Conservation (phyloP, 2,329 filamentous ascomycete species). For the Penicillium sclerotiorum region DNA sequence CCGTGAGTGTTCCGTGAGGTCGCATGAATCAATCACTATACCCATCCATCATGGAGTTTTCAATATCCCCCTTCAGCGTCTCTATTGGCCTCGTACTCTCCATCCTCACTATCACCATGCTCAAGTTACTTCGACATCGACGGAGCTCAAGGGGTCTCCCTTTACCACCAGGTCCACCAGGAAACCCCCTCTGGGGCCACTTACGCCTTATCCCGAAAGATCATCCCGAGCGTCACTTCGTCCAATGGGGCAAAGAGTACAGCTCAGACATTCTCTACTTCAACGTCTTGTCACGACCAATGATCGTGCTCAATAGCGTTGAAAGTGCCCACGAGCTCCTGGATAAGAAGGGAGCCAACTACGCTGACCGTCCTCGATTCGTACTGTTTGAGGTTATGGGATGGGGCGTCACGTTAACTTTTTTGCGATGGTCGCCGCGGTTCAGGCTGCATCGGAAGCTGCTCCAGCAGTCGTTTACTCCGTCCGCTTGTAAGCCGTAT, state of each 20-base stretch:
- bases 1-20: neutral
- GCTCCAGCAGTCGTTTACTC: conserved; percentile 3
- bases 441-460: conserved; percentile 2
- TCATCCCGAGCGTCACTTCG: neutral
- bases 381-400: conserved; percentile 2
- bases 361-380: conserved; percentile 1
- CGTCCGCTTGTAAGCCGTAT: conserved; percentile 2
- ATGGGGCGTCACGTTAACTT: conserved; percentile 2
- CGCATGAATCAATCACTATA: neutral
- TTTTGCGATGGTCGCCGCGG: conserved; percentile 1
- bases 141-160: neutral
- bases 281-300: neutral
- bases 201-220: conserved; percentile 1
- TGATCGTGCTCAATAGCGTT: conserved; percentile 2
- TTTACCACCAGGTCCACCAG: neutral
- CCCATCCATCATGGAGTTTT: neutral
- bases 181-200: conserved; percentile 1
- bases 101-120: neutral
- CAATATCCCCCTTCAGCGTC: neutral
- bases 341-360: conserved; percentile 3
- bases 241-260: neutral
- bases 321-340: conserved; percentile 1
- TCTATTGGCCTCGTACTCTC: neutral
- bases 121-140: neutral
- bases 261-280: conserved; percentile 2